phyloP scores from a whole-genome alignment of 2,329 filamentous ascomycete genomes.

The Aspergillus sp. region DNA sequence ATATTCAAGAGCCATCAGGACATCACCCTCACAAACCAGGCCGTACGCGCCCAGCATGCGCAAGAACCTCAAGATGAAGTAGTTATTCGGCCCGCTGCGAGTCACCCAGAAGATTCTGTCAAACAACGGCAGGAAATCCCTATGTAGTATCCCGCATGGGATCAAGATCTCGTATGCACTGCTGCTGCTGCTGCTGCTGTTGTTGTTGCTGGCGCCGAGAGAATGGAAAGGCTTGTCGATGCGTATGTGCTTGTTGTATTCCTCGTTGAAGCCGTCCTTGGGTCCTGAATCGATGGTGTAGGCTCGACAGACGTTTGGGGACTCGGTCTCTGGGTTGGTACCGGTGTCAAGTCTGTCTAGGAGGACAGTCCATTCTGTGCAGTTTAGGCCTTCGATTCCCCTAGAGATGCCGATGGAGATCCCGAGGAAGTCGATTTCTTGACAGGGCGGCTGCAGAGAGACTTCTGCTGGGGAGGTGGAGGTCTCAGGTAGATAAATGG shows the following conservation, averaged over 20 bases:
- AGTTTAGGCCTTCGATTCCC: not conserved
- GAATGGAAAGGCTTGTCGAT: not conserved
- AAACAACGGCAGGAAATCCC: not conserved
- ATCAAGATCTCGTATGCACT: not conserved
- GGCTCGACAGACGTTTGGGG: not conserved
- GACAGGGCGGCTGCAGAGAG: not conserved
- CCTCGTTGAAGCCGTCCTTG: not conserved
- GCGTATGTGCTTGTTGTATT: not conserved
- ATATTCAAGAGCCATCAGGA: not conserved
- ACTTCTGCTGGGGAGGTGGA: no score
- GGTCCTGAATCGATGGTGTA: not conserved
- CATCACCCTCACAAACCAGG: not conserved
- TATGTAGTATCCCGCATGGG: not conserved
- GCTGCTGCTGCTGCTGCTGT: not conserved
- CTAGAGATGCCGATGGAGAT: not conserved
- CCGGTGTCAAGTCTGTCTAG: not conserved
- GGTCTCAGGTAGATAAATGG: not conserved
- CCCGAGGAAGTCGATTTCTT: not conserved
- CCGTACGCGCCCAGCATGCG: not conserved
- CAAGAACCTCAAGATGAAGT: not conserved
- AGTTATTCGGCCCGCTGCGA: not conserved
- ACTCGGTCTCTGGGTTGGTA: not conserved
- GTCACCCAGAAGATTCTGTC: not conserved
- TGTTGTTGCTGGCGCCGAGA: not conserved
- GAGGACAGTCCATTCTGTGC: not conserved